phyloP scores from a whole-genome alignment of 2,329 filamentous ascomycete species.

The Didymella exigua region DNA sequence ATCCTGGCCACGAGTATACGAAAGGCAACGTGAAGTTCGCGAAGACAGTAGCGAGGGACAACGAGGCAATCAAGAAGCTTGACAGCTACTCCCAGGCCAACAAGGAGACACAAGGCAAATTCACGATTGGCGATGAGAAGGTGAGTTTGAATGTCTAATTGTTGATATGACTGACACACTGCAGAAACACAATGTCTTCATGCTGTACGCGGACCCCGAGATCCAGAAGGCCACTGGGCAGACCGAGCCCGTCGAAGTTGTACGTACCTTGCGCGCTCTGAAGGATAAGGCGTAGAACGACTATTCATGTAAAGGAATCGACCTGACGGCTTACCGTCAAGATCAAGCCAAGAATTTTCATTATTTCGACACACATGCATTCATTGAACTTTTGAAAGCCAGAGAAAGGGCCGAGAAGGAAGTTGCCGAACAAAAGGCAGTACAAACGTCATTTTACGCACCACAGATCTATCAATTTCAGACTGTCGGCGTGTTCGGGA shows the following conservation, averaged over 20 bases:
- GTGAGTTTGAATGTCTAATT: slow-evolving; percentile 53
- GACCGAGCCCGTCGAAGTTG: slow-evolving; percentile 80
- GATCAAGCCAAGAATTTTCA: not conserved
- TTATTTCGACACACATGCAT: not conserved
- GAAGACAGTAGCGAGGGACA: slow-evolving; percentile 71
- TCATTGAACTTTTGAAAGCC: not conserved
- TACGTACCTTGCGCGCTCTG: slow-evolving; percentile 84
- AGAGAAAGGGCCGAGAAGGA: not conserved
- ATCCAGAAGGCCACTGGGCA: slow-evolving; percentile 85
- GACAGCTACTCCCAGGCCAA: slow-evolving; percentile 78
- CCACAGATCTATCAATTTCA: not conserved
- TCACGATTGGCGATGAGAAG: slow-evolving; percentile 98
- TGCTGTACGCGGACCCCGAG: slow-evolving; percentile 84
- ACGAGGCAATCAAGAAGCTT: slow-evolving; percentile 73
- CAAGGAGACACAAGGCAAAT: slow-evolving; percentile 89
- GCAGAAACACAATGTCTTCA: slow-evolving; percentile 95
- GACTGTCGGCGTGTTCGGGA: not conserved
- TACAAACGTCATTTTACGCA: not conserved
- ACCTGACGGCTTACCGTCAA: not conserved
- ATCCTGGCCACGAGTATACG: slow-evolving; percentile 97
- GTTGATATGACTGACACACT: not conserved
- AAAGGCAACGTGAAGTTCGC: slow-evolving; percentile 93
- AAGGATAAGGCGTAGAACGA: slow-evolving; percentile 67
- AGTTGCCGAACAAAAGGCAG: not conserved
- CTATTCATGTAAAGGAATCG: not conserved